phyloP scores from a whole-genome alignment of 208 protist genomes.

The Tritrichomonas foetus region DNA sequence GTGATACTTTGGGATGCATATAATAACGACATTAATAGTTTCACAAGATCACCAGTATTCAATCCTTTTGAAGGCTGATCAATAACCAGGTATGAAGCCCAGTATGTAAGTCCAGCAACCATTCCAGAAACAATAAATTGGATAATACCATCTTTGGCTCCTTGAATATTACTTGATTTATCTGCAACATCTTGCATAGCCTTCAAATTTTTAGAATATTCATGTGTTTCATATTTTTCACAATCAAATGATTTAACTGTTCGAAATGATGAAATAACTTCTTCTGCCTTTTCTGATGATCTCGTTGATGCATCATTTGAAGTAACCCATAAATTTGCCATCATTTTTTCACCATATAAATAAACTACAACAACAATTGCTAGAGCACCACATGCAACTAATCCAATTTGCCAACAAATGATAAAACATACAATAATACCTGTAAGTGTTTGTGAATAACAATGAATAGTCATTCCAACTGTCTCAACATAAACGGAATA shows the following conservation, averaged over 20 bases:
- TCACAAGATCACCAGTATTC: not conserved
- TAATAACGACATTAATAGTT: not conserved
- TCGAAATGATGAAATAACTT: not conserved
- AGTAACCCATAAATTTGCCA: not conserved
- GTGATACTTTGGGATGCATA: not conserved
- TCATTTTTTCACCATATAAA: not conserved
- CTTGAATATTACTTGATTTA: not conserved
- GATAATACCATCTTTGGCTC: not conserved
- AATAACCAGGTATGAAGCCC: not conserved
- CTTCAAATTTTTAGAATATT: not conserved
- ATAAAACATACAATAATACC: not conserved
- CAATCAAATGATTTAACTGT: not conserved
- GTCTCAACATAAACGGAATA: too few relatives aligned
- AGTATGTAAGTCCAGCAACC: not conserved
- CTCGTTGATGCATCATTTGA: not conserved
- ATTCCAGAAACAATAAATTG: not conserved
- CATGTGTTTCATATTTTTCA: not conserved
- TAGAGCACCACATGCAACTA: not conserved
- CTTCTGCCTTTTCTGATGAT: not conserved
- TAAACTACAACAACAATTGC: not conserved
- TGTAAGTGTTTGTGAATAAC: not conserved
- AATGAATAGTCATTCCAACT: too few relatives aligned
- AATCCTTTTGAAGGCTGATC: not conserved
- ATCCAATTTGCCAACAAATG: not conserved
- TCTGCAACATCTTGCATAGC: not conserved